Percentiles rank a stretch among this genome's conserved stretches.
Evolutionary conservation across 176 grass and related monocot genomes (phyloP).

Genomic region (Chrysopogon serrulatus): DNA sequence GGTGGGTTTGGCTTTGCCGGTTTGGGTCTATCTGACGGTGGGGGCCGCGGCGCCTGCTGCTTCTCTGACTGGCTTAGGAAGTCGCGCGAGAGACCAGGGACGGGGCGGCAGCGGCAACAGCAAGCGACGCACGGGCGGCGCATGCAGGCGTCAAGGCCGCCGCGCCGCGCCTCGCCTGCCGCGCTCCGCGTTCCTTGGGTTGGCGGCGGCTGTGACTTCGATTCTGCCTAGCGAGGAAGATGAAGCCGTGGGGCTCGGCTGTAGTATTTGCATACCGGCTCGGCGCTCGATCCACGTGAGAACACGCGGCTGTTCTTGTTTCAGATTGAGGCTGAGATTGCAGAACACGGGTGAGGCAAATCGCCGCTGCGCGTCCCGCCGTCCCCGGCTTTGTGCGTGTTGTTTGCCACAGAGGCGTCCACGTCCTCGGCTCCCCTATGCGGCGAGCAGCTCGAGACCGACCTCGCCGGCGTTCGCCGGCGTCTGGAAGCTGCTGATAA

Average conservation of each 20-base stretch:
- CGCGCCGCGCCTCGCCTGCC: constrained; percentile 8
- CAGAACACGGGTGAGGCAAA: background rate
- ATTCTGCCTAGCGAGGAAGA: background rate
- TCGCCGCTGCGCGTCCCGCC: background rate
- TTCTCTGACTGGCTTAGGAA: constrained; percentile 31
- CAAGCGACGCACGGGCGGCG: constrained; percentile 13
- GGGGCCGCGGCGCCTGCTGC: background rate
- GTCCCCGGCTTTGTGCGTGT: background rate
- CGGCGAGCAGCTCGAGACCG: background rate
- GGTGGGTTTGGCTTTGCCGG: background rate
- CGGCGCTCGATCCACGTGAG: constrained; percentile 1
- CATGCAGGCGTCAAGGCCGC: constrained; percentile 25
- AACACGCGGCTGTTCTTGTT: background rate
- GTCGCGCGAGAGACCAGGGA: constrained; percentile 13
- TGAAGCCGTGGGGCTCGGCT: background rate
- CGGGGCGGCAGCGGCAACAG: background rate
- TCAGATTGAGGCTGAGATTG: background rate
- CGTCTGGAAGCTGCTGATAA: background rate
- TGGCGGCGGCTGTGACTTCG: background rate
- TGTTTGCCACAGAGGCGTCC: background rate
- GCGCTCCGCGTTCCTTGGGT: background rate
- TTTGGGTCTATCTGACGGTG: constrained; percentile 1
- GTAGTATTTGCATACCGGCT: background rate
- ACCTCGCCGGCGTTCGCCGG: background rate
- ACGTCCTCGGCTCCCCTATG: background rate